A percentile compares a stretch with the other conserved stretches of the same genome.
phyloP scores from a whole-genome alignment of 202 grass and related monocot species.

The Carex sylvatica region DNA sequence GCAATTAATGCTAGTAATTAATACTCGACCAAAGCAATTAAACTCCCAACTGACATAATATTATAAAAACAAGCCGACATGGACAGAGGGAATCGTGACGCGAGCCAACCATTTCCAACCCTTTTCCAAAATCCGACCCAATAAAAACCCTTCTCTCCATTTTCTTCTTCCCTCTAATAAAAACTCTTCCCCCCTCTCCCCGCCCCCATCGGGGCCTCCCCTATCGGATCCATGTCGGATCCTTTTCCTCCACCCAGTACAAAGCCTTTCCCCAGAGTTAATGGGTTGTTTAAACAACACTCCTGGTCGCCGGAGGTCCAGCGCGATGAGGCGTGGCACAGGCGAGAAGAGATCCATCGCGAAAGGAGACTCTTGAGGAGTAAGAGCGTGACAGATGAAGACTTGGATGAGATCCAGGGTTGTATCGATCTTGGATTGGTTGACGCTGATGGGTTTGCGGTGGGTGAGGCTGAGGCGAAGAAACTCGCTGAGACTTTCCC shows the following conservation, averaged over 20 bases:
- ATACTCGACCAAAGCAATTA: background rate
- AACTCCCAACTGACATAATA: background rate
- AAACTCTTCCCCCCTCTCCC: background rate
- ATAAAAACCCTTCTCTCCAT: background rate
- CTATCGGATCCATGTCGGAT: slow-evolving; percentile 27
- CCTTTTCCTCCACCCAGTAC: background rate
- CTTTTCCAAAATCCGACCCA: background rate
- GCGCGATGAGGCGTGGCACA: slow-evolving; percentile 68
- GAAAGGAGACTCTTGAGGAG: slow-evolving; percentile 26
- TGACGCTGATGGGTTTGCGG: slow-evolving; percentile 32
- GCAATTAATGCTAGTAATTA: background rate
- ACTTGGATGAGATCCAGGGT: slow-evolving; percentile 75
- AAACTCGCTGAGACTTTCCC: slow-evolving; percentile 61
- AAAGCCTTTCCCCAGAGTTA: background rate
- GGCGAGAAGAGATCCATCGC: slow-evolving; percentile 35
- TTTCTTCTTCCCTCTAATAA: background rate
- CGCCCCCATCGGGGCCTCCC: background rate
- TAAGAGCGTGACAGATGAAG: slow-evolving; percentile 62
- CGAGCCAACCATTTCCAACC: slow-evolving; percentile 18
- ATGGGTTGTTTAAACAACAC: slow-evolving; percentile 63
- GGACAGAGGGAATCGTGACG: slow-evolving; percentile 10
- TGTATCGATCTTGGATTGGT: slow-evolving; percentile 75
- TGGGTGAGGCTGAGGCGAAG: slow-evolving; percentile 37
- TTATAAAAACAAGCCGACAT: slow-evolving; percentile 22
- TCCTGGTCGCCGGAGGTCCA: slow-evolving; percentile 80